These are phyloP conservation scores for Plantago elongata DNA, from an alignment of 257 asterid genomes.

Conservation along the genomic window DNA sequence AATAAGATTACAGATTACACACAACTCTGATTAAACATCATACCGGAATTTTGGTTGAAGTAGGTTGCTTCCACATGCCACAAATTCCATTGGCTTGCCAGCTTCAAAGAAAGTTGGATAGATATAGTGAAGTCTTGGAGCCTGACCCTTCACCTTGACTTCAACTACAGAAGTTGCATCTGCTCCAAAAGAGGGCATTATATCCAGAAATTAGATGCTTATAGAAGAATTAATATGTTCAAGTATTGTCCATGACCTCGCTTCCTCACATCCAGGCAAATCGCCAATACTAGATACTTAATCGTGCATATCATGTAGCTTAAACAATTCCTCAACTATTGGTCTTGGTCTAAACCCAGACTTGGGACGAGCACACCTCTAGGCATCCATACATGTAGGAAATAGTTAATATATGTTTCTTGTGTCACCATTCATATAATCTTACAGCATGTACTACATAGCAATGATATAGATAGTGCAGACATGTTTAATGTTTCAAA, in stretches of 20 bases:
- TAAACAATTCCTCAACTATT: neutral
- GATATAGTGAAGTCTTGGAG: slow-evolving; percentile 74
- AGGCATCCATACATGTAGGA: neutral
- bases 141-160: slow-evolving; percentile 51
- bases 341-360: neutral
- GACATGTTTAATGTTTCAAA: no score
- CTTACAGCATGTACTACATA: neutral
- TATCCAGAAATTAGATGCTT: slow-evolving; percentile 6
- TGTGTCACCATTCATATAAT: neutral
- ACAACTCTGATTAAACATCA: neutral
- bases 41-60: slow-evolving; percentile 83
- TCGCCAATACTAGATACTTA: neutral
- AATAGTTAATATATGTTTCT: neutral
- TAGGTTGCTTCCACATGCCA: slow-evolving; percentile 78
- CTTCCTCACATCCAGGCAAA: neutral
- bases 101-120: slow-evolving; percentile 86
- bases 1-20: neutral
- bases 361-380: neutral
- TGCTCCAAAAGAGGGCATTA: slow-evolving; percentile 31
- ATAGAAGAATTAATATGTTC: slow-evolving; percentile 7
- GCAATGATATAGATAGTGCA: no score
- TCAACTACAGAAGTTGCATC: slow-evolving; percentile 59
- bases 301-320: neutral
- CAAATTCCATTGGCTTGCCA: slow-evolving; percentile 83
- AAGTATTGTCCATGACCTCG: neutral